Evolutionary conservation across 768 basidiomycete species (phyloP), one percentile per base, ranked within the genome.

Genomic region (Boletus reticulatus): DNA sequence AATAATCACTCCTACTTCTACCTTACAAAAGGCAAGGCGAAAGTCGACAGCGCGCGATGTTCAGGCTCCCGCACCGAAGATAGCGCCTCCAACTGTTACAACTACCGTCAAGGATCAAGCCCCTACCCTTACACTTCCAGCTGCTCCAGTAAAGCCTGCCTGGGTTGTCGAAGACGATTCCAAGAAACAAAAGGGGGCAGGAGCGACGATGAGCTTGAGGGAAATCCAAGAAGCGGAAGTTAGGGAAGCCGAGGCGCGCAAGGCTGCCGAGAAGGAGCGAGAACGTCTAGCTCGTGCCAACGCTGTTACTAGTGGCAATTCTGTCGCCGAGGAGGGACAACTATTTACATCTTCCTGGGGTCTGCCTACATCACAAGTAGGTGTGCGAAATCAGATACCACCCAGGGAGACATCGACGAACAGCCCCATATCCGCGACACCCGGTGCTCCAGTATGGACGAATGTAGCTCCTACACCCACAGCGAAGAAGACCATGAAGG

Each of bases 141-240:
- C 58, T n/a, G 48, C 64, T 27, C 73, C 69, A 37, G 52, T 73
- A 16, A 87, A 87, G 63, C 73, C 80, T 43, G 81, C 84, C 16
- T 90, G 89, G 87, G 76, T 79, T 19, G 82, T 81, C 57, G 87
- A 87, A 34, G 86, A 90, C 39, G 89, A 90, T 14, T 74, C 75
- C 38, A 84, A 83, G 70, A 85, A 84, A 67, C 68, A 76, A 44
- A 78, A 79, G 67, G 62, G 69, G 8, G 64, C 73, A 14, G 71
- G 71, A 16, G 62, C 73, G 6, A 73, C 86, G 22, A 75, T 87
- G 37, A 92, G 90, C 58, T 74, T 99, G 37, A 87, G 94, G 52
- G 94, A 98, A 54, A 99, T 99, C 44, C 97, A 99, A 70, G 94
- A 97, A 62, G 86, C 88, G 3, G 97, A 99, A 72, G 84, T 82